Base-by-base conservation (phyloP, 2,329 filamentous ascomycete species). In the Hirsutella minnesotensis region DNA sequence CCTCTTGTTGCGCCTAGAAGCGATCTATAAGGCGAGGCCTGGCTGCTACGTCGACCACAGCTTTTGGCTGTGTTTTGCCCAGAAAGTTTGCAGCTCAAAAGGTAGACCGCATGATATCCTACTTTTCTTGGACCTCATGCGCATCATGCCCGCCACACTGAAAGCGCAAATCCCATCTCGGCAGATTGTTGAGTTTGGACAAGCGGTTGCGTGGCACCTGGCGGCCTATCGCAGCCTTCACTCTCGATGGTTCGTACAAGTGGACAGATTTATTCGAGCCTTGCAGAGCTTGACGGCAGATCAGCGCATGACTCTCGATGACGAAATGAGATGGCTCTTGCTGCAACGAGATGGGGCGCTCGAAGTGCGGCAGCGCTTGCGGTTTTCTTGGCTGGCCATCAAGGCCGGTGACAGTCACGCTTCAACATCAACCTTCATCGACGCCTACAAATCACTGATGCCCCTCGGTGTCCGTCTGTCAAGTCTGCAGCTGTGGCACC, bases 311-410 rank as follows among this genome's bases (percentile, higher is more conserved):
- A 33, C 27, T 16, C 20, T 54, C 15, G 40, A 51, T 16, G 21
- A 24, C 24, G 34, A 36, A 3, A 46, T 55, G 42, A 20, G 19
- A 2, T 7, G n/a, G 0, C 48, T 52, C 18, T 40, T 54, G 18
- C 27, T 15, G 18, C 39, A 49, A 20, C 43, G 45, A 33, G 46
- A 44, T n/a, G 38, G 18, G 15, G 19, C 15, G n/a, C 16, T 40
- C 3, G 46, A 49, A n/a, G 43, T 12, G 16, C 36, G 38, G 2
- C 36, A 42, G 33, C 45, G 44, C 15, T 27, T 50, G 33, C 46
- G 46, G 1, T 53, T 50, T 37, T 44, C 51, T 3, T 57, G 53
- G 54, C 40, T 56, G 5, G 31, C 52, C 2, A 46, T 48, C 39
- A 48, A 48, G 37, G 49, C 53, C 2, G 44, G 53, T 30, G 45